Evolutionary conservation across 2,329 filamentous ascomycete genomes (phyloP), one percentile per base, ranked within the genome.

Genomic region (Hypoxylon sp.): DNA sequence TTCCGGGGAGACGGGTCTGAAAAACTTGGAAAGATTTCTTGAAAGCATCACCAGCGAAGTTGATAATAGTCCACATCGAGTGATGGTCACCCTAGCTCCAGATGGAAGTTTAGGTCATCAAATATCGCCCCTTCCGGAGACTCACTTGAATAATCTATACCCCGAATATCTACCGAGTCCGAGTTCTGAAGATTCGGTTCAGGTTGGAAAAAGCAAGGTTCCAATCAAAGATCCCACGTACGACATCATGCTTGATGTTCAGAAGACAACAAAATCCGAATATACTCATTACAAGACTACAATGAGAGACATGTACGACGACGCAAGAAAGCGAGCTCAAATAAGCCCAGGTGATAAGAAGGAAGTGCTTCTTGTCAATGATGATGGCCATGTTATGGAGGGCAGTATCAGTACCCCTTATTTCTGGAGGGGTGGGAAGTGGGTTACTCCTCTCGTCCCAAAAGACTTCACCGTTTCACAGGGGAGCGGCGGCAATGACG

Each of bases 231-330:
- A 72, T n/a, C 74, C 78, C 0, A 75, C 75, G 0, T 86, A 82
- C 65, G 79, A 81, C 2, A 76, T 89, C 2, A 65, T 84, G 0
- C 63, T 87, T 2, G 86, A 89, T 72, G 59, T 63, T 9, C 63
- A 70, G n/a, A 59, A 59, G n/a, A 85, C 83, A 0, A 38, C 71
- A 6, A 78, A 79, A 43, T 87, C 87, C 0, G 85, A 88, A n/a
- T 92, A 91, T 75, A 97, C 94, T 0, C 89, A 90, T 63, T 92
- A 92, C 82, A 98, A 99, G 79, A 98, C 95, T 0, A 96, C 92
- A 0, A 82, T 85, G 51, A 88, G 95, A 13, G 81, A 83, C 9
- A 84, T 89, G 76, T 98, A 98, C 78, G 87, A 92, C 49, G 82
- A 81, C 2, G 92, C 93, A 1, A 87, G 94, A 7, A 75, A 81